Evolutionary conservation across 306 rosid genomes (phyloP), one percentile per base, ranked within the genome.

Genomic region (Canavalia gladiata): DNA sequence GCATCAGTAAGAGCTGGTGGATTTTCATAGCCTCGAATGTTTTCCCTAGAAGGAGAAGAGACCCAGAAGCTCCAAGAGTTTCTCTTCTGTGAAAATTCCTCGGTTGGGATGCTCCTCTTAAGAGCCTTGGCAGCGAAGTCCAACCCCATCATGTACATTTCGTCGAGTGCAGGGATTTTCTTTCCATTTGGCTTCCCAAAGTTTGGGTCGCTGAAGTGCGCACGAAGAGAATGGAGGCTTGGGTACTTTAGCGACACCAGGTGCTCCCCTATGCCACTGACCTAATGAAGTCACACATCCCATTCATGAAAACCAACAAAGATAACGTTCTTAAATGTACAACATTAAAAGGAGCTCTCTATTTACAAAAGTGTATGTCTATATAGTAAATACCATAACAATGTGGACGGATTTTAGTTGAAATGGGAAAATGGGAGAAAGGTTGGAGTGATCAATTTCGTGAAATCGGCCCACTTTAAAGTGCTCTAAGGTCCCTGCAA

Each of bases 51-150:
- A 4, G 83, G 25, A 18, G 83, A 49, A 7, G 80, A 79, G 4
- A 75, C 80, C 98, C 98, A 95, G 83, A 95, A 92, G 82, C 84
- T 74, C 94, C 97, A 91, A 2, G 76, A 84, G 81, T 83, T 81
- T 68, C 86, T 69, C 35, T 45, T 82, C 6, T 89, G 87, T 1
- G 81, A 84, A 43, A 90, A 80, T 49, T 90, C 94, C 73, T 77
- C 84, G 0, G 74, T 6, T 8, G 87, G 71, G 74, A 95, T 50
- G 83, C 91, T 89, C 80, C 89, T 85, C 54, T 46, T 51, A 52
- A 95, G 95, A 35, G 82, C 86, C 7, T 85, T 84, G 13, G 76
- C 65, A 25, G 97, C 97, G 8, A 75, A 43, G 35, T 87, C 89
- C n/a, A 86, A 76, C 8, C 63, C 78, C 94, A 91, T 90, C 1